Evolutionary conservation across 2,329 filamentous ascomycete genomes (phyloP).

Genomic region (Aureobasidium vineae): DNA sequence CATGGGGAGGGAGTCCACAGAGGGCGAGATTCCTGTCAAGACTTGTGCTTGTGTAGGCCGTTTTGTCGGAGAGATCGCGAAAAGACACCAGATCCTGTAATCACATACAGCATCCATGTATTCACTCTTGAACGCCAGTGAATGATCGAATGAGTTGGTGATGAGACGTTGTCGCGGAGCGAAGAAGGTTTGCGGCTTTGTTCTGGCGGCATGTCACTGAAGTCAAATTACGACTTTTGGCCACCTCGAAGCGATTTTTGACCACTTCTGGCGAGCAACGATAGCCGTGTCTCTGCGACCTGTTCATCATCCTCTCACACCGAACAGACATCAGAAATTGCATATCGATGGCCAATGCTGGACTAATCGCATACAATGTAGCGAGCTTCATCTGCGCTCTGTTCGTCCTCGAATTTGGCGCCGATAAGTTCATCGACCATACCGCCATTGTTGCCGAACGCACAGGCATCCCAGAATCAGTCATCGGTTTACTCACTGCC

Average conservation of each 20-base stretch:
- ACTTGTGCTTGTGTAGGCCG: too few species aligned
- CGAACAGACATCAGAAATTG: not conserved
- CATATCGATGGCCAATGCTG: conserved; percentile 28
- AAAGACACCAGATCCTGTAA: too few species aligned
- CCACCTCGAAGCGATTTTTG: not conserved
- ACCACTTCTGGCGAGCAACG: not conserved
- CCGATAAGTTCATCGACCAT: conserved; percentile 55
- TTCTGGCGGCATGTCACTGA: not conserved
- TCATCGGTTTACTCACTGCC: conserved; percentile 54
- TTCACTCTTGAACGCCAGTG: too few species aligned
- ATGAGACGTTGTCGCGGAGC: not conserved
- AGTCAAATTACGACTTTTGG: not conserved
- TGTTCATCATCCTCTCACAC: not conserved
- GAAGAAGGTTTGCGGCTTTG: not conserved
- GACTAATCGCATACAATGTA: conserved; percentile 40
- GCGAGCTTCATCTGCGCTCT: conserved; percentile 47
- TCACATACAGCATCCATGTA: too few species aligned
- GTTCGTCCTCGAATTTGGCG: conserved; percentile 53
- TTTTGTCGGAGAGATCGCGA: too few species aligned
- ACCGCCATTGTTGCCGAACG: conserved; percentile 50
- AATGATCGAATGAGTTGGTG: too few species aligned
- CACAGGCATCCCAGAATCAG: conserved; percentile 47
- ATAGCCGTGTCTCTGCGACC: not conserved
- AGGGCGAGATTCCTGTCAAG: too few species aligned
- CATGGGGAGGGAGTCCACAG: too few species aligned